Percentiles rank a stretch among this genome's conserved stretches.
Evolutionary conservation across 352 stramenopile species (phyloP).

Genomic region (Phytophthora nicotianae): DNA sequence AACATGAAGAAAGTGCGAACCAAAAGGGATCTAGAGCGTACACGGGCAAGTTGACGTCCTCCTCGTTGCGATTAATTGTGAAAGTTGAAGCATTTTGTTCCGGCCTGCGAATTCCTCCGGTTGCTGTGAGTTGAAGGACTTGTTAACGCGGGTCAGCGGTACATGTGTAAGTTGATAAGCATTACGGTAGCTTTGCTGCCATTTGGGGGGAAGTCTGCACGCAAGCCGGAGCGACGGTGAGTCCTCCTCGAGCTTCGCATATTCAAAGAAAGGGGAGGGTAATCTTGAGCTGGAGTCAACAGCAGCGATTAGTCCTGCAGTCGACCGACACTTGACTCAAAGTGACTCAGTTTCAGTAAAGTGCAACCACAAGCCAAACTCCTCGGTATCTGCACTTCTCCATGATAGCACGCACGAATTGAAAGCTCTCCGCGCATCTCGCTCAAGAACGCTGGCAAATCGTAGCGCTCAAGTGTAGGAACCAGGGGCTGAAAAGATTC

Average conservation of each 20-base stretch:
- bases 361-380: slow-evolving; percentile 21
- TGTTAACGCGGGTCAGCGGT: neutral
- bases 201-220: slow-evolving; percentile 10
- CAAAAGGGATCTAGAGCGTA: neutral
- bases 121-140: neutral
- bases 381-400: slow-evolving; percentile 11
- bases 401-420: slow-evolving; percentile 15
- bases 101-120: slow-evolving; percentile 6
- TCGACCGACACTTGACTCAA: slow-evolving; percentile 3
- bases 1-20: slow-evolving; percentile 9
- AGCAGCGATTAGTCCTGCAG: slow-evolving; percentile 8
- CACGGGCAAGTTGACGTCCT: slow-evolving; percentile 2
- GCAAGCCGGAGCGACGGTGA: slow-evolving; percentile 22
- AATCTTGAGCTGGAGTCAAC: slow-evolving; percentile 16
- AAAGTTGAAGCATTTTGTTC: slow-evolving; percentile 29
- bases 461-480: slow-evolving; percentile 1
- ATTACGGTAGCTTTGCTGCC: neutral
- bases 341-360: slow-evolving; percentile 22
- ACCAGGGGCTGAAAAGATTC: slow-evolving; percentile 19
- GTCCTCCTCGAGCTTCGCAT: slow-evolving; percentile 22
- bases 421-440: slow-evolving; percentile 1
- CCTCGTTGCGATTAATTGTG: slow-evolving; percentile 18
- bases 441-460: neutral
- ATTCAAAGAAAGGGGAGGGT: slow-evolving; percentile 25
- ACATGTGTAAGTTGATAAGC: neutral